phyloP scores from a whole-genome alignment of 2,329 filamentous ascomycete genomes.

The Penicillium italicum region DNA sequence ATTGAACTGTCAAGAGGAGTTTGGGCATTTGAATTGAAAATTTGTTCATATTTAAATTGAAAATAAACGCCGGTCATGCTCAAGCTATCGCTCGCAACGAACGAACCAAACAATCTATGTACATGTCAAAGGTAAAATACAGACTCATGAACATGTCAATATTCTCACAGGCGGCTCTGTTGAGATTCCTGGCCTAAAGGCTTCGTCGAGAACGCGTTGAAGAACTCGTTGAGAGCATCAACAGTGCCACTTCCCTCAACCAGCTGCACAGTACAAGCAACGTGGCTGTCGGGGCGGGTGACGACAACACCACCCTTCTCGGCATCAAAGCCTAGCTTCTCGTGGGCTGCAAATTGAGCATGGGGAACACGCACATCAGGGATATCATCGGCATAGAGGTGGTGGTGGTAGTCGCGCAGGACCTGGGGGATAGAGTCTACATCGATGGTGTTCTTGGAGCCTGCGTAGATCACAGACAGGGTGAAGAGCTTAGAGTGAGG shows the following conservation, averaged over 20 bases:
- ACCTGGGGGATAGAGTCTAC: constrained; percentile 68
- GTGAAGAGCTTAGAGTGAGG: constrained; percentile 82
- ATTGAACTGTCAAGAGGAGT: neutral
- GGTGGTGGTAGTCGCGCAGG: constrained; percentile 71
- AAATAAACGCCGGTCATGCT: constrained; percentile 29
- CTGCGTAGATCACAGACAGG: constrained; percentile 70
- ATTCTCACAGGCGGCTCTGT: constrained; percentile 33
- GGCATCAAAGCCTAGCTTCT: constrained; percentile 77
- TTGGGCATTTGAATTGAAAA: neutral
- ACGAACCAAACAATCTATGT: constrained; percentile 20
- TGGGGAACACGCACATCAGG: constrained; percentile 67
- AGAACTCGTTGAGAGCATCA: constrained; percentile 79
- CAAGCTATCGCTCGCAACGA: constrained; percentile 19
- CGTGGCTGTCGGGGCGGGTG: constrained; percentile 81
- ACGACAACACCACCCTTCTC: constrained; percentile 75
- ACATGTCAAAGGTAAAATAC: constrained; percentile 17
- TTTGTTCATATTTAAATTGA: constrained; percentile 18
- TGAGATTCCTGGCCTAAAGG: constrained; percentile 34
- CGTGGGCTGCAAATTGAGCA: constrained; percentile 71
- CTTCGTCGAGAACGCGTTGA: constrained; percentile 68
- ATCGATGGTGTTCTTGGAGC: constrained; percentile 65
- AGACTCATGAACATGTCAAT: constrained; percentile 11
- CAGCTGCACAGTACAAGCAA: constrained; percentile 70
- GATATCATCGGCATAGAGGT: constrained; percentile 82
- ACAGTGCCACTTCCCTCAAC: constrained; percentile 74